Base-by-base conservation (phyloP, 192 early-diverging fungal genomes). In the Bifiguratus adelaidae region DNA sequence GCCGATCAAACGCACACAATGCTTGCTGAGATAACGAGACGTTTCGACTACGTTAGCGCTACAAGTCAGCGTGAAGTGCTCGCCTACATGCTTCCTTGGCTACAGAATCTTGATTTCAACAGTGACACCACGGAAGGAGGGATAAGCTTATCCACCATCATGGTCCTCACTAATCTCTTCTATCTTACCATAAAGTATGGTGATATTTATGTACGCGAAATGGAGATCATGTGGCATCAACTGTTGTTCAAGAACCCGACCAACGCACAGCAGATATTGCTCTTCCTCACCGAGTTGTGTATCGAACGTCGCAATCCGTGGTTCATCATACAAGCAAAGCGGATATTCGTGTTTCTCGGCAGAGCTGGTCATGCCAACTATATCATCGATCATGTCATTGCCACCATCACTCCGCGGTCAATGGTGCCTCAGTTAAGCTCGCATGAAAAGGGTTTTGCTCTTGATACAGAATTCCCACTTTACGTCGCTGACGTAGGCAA, bases 141-240 rank as follows among this genome's bases (percentile, higher is more conserved):
- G n/a, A n/a, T n/a, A n/a, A 62, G 54, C 38, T 44, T 54, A 0
- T 71, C 69, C 12, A 73, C 68, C 1, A 73, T 58, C 50, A 76
- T 72, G 30, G 60, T 92, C 7, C 58, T 91, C 13, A 80, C 75
- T 7, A 86, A 89, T 53, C 47, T 93, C 1, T 86, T 87, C 44
- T 91, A 83, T 49, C 67, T 93, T 20, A 93, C 86, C 6, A 68
- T 88, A 30, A 81, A 77, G 41, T 88, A 81, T 55, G 85, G 84
- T 19, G 86, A 91, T 51, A 66, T 79, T 5, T 83, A 78, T 57
- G 67, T 85, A 18, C 63, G 73, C 21, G 90, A 92, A 55, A 61
- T 91, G 3, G 85, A 87, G 44, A 62, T 71, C 9, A 36, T 91
- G 8, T 92, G 90, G 90, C 65, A 68, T 24, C 78, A 87, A 46